phyloP scores from a whole-genome alignment of 805 yeast genomes.

The Metschnikowia gruessii region DNA sequence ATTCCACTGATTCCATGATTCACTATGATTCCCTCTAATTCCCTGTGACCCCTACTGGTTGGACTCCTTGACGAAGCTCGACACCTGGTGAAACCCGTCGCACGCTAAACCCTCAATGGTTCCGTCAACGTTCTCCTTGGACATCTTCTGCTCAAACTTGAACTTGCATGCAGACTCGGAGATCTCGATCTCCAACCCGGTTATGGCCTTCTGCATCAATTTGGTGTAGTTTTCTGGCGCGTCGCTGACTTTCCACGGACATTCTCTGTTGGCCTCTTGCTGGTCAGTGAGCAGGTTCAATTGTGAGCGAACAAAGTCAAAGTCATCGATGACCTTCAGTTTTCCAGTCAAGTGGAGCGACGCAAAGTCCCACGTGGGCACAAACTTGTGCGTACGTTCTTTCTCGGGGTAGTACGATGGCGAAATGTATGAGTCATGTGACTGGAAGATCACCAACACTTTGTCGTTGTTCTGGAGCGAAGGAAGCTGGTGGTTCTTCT shows the following conservation, averaged over 20 bases:
- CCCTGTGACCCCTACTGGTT: conserved; percentile 10
- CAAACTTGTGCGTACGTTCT: conserved; percentile 54
- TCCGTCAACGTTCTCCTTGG: conserved; percentile 47
- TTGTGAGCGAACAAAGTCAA: conserved; percentile 45
- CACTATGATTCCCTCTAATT: no score
- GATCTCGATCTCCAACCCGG: conserved; percentile 55
- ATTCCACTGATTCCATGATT: no score
- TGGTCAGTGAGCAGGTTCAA: conserved; percentile 44
- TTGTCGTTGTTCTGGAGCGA: conserved; percentile 37
- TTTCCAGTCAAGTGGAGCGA: conserved; percentile 55
- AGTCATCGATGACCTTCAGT: conserved; percentile 43
- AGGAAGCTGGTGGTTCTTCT: conserved; percentile 48
- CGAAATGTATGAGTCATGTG: conserved; percentile 50
- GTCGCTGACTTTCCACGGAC: conserved; percentile 54
- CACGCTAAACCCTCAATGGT: conserved; percentile 45
- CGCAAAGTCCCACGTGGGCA: conserved; percentile 71
- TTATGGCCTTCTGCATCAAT: conserved; percentile 46
- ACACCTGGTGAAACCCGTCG: conserved; percentile 32
- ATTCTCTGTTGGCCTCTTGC: conserved; percentile 43
- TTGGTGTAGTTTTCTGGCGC: conserved; percentile 51
- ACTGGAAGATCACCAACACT: conserved; percentile 51
- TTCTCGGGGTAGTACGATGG: conserved; percentile 61
- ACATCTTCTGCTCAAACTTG: conserved; percentile 55
- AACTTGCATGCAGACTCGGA: conserved; percentile 47
- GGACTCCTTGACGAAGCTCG: conserved; percentile 23